Conservation (phyloP, 129 eudicot genomes). For the Escallonia rubra region DNA sequence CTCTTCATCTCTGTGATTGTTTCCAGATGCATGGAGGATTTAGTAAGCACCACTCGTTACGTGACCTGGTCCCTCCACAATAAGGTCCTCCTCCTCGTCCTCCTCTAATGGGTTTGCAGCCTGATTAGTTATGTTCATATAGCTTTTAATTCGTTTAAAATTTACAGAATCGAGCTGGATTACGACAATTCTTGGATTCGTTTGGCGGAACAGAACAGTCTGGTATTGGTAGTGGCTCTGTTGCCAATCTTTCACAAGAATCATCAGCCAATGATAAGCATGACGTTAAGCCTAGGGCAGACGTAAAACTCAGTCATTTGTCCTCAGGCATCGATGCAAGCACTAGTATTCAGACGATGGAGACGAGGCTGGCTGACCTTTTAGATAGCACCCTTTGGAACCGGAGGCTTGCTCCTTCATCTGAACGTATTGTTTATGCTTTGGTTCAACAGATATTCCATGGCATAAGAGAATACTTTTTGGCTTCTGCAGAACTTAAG, state of each 20-base stretch:
- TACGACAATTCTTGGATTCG: constrained; percentile 95
- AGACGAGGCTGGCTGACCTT: constrained; percentile 91
- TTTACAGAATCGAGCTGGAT: constrained; percentile 87
- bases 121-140: not conserved
- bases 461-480: constrained; percentile 89
- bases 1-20: constrained; percentile 16
- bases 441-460: constrained; percentile 97
- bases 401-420: constrained; percentile 92
- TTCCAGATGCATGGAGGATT: constrained; percentile 95
- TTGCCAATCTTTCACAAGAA: constrained; percentile 31
- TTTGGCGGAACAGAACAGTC: constrained; percentile 90
- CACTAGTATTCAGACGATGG: constrained; percentile 61
- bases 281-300: constrained; percentile 38
- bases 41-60: constrained; percentile 94
- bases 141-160: not conserved
- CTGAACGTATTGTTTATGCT: constrained; percentile 97
- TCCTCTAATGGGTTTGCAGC: not conserved
- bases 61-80: constrained; percentile 99
- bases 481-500: constrained; percentile 93
- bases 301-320: constrained; percentile 42
- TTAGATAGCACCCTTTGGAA: constrained; percentile 97
- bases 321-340: constrained; percentile 63
- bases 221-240: constrained; percentile 31
- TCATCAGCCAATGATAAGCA: constrained; percentile 42
- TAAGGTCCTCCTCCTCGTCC: constrained; percentile 41